Base-by-base conservation (phyloP, 164 flowering plant genomes). In the Vitis rotundifolia region DNA sequence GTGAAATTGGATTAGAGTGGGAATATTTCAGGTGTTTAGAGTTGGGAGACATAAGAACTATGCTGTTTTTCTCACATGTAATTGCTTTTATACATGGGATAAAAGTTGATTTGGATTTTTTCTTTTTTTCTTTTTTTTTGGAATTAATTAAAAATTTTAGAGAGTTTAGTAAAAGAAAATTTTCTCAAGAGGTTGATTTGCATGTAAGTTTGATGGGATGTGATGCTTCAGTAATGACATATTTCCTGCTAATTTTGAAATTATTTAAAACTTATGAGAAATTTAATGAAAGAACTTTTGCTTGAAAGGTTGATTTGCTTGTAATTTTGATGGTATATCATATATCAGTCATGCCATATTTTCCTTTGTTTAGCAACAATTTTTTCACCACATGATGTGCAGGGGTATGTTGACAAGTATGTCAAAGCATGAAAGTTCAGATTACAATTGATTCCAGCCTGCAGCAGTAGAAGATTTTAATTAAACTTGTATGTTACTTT, bases 351-450 rank as follows among this genome's bases (percentile, higher is more conserved):
- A 14, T 11, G 50, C 31, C 16, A 9, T 18, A 26, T 3, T 16
- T 54, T 15, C 13, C 26, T 9, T 37, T 6, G 44, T 14, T 63
- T 44, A 15, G 26, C 26, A 48, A 44, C 26, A 12, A 55, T 56
- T 22, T 56, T 3, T 22, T 56, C 11, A 3, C 29, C 22, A 11
- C 60, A 18, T 60, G 49, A 59, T 71, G 18, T 81, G 83, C 97
- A 91, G 97, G 97, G 97, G 8, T 91, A 91, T 75, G 93, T 91
- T 31, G 89, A 89, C 67, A 91, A 91, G 83, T 91, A 89, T 73
- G 92, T 87, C 59, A 89, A 89, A 70, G 87, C 70, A 57, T 88
- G 68, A 69, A 47, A 47, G 47, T 68, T 10, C 63, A 58, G 14
- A 26, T 22, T 2, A 58, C 55, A 9, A 47, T 18, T 49, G 26